Conservation (phyloP, 352 stramenopile species). For the Phytophthora melonis region DNA sequence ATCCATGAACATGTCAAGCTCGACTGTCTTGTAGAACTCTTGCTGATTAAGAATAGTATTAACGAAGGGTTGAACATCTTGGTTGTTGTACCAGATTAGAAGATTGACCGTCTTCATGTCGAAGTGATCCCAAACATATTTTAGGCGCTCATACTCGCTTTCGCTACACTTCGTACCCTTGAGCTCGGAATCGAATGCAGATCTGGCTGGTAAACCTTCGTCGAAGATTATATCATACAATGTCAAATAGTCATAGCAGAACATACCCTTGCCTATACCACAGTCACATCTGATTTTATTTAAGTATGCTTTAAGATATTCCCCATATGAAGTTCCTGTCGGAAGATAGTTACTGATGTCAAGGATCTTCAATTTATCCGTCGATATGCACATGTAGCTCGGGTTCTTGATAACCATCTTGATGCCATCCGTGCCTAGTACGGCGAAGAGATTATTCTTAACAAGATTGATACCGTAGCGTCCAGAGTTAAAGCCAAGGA, state of each 20-base stretch:
- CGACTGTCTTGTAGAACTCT: constrained; percentile 25
- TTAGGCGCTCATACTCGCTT: background rate
- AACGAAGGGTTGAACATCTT: background rate
- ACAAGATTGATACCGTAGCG: constrained; percentile 42
- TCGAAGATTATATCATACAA: constrained; percentile 19
- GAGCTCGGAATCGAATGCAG: background rate
- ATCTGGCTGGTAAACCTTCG: background rate
- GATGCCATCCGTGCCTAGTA: background rate
- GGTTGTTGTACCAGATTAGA: background rate
- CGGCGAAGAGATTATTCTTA: constrained; percentile 4
- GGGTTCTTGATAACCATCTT: constrained; percentile 3
- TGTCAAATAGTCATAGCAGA: constrained; percentile 42
- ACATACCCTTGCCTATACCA: constrained; percentile 29
- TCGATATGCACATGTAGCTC: constrained; percentile 39
- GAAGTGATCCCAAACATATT: background rate
- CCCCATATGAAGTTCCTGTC: constrained; percentile 25
- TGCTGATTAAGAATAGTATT: constrained; percentile 7
- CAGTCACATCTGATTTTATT: constrained; percentile 41
- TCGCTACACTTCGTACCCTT: background rate
- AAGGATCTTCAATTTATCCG: background rate
- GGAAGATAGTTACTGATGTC: constrained; percentile 43
- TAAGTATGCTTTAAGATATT: constrained; percentile 37
- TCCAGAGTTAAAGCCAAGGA: background rate
- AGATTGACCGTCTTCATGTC: background rate
- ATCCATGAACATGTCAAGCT: constrained; percentile 31